phyloP scores from a whole-genome alignment of 345 rosid species.

The Heritiera littoralis region DNA sequence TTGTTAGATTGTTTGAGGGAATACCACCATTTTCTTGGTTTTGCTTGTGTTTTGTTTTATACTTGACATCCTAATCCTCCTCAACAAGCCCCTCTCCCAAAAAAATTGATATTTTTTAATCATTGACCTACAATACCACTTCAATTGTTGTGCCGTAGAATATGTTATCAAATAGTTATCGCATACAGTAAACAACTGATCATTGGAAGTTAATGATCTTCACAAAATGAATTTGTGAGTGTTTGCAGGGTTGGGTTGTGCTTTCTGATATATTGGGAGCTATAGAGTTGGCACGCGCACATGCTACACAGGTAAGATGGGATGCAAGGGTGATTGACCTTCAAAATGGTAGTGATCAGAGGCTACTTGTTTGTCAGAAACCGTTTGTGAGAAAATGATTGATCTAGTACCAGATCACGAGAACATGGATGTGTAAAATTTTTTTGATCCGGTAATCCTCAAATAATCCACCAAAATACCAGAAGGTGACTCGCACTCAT shows the following conservation, averaged over 20 bases:
- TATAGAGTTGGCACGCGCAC: constrained; percentile 76
- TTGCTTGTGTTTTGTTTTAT: not conserved
- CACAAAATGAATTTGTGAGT: not conserved
- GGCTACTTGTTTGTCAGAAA: constrained; percentile 94
- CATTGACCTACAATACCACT: not conserved
- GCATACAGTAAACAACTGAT: not conserved
- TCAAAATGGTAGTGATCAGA: constrained; percentile 92
- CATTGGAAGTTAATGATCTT: not conserved
- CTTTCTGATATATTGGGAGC: constrained; percentile 70
- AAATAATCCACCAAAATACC: not conserved
- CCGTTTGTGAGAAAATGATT: constrained; percentile 77
- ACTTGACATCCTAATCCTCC: not conserved
- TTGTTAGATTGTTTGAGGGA: constrained; percentile 2
- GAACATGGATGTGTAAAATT: constrained; percentile 31
- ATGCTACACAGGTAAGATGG: constrained; percentile 81
- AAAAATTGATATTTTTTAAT: not conserved
- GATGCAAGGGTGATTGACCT: constrained; percentile 96
- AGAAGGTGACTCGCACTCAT: not conserved
- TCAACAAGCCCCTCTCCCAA: not conserved
- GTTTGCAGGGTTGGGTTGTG: constrained; percentile 86
- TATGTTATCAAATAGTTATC: not conserved
- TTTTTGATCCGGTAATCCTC: constrained; percentile 35
- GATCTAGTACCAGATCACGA: constrained; percentile 27
- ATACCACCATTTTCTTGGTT: not conserved
- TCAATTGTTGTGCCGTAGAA: not conserved